Evolutionary conservation across 495 filamentous ascomycete species (phyloP), one percentile per base, ranked within the genome.

Genomic region (Pyrenopolyporus hunteri): DNA sequence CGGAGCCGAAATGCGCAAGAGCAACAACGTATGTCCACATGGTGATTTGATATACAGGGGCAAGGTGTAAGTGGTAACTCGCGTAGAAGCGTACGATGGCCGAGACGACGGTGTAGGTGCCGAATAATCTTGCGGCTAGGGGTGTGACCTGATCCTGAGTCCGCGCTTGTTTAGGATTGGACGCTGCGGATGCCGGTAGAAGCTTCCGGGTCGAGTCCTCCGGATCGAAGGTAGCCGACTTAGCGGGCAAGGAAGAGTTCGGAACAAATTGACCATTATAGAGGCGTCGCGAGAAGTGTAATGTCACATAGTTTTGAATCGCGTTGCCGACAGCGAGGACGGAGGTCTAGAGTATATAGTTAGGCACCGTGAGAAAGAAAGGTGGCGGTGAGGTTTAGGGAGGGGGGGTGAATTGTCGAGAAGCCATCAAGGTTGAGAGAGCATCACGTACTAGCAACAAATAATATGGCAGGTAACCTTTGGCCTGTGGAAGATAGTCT

Each of bases 31-130:
- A 97, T 0, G 90, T 93, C 83, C 82, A 89, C 29, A 92, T 64
- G 11, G 87, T 89, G 26, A 98, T 76, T 63, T 94, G 81, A 67
- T 97, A 98, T 7, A 89, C 71, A 26, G 77, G 76, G 2, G 84
- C 78, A 49, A 89, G 84, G 32, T 82, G 76, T 54, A 96, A 88
- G 72, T 96, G 79, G 79, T 96, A 97, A 20, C 89, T 89, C 7
- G 91, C 90, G 66, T 94, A 95, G 59, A 93, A 68, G 23, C 94
- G 85, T 43, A 98, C 80, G 28, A 96, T 74, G 28, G 83, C 78
- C 9, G 87, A 82, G 44, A 96, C 72, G 60, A 93, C 81, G 0
- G 93, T 97, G 85, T 92, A 99, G 54, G 91, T 96, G 35, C 91
- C 95, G 70, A 98, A 97, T 7, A 90, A 83, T 47, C 94, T 88